phyloP scores from a whole-genome alignment of 768 basidiomycete species.

The Melanogaster broomeanus region DNA sequence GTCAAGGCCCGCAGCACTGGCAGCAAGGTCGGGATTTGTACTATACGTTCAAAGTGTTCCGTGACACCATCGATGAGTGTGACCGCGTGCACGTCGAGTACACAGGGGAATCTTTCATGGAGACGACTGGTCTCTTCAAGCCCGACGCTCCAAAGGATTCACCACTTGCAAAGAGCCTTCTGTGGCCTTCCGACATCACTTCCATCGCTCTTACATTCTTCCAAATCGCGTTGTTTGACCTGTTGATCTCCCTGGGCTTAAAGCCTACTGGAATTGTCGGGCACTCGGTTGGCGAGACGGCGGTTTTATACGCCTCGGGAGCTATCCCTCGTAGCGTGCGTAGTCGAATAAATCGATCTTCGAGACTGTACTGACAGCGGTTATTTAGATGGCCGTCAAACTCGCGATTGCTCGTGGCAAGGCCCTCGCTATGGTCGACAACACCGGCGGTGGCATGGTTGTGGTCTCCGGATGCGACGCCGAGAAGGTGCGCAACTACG shows the following conservation, averaged over 20 bases:
- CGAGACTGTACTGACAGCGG: not conserved
- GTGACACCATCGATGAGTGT: constrained; percentile 37
- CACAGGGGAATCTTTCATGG: constrained; percentile 39
- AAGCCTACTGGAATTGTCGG: constrained; percentile 42
- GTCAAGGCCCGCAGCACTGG: constrained; percentile 41
- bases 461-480: constrained; percentile 37
- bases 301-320: constrained; percentile 44
- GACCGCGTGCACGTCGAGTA: constrained; percentile 34
- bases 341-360: no score
- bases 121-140: constrained; percentile 38
- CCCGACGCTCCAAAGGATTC: constrained; percentile 9
- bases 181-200: constrained; percentile 38
- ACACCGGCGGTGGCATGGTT: constrained; percentile 43
- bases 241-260: constrained; percentile 37
- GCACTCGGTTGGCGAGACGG: constrained; percentile 52
- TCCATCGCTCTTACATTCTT: constrained; percentile 45
- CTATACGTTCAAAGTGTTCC: constrained; percentile 36
- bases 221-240: constrained; percentile 48
- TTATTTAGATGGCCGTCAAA: constrained; percentile 39
- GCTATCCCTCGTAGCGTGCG: constrained; percentile 34
- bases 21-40: constrained; percentile 42
- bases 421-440: constrained; percentile 36
- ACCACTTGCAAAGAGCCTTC: not conserved
- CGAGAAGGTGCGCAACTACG: constrained; percentile 20
- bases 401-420: constrained; percentile 44